Percentiles rank a stretch among this genome's conserved stretches.
phyloP scores from a whole-genome alignment of 441 rosid species.

The Sinapis alba region DNA sequence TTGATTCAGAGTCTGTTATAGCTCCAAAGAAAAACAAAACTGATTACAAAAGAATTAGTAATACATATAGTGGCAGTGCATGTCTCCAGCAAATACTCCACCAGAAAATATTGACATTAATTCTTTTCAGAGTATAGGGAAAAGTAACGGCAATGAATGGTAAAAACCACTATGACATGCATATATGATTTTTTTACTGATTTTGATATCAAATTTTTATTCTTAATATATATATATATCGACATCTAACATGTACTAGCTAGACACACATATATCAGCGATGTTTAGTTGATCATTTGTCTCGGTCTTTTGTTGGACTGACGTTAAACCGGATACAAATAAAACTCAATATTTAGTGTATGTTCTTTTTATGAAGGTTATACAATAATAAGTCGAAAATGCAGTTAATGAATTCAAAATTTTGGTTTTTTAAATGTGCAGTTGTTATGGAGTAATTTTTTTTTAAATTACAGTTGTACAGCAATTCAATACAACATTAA shows the following conservation, averaged over 20 bases:
- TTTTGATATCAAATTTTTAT: too few species aligned
- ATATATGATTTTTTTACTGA: neutral
- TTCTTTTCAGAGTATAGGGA: neutral
- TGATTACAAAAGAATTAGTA: neutral
- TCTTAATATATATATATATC: too few species aligned
- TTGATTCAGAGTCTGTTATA: neutral
- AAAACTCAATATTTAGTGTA: neutral
- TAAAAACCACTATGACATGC: neutral
- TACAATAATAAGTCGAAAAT: neutral
- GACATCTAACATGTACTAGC: too few species aligned
- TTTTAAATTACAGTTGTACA: too few species aligned
- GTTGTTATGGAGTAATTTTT: too few species aligned
- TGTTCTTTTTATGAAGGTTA: neutral
- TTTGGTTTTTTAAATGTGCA: neutral
- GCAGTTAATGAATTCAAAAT: neutral
- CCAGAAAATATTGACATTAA: neutral
- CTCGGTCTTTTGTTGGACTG: too few species aligned
- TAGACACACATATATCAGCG: too few species aligned
- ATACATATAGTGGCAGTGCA: neutral
- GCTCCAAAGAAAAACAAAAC: neutral
- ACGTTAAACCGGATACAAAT: too few species aligned
- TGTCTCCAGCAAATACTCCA: neutral
- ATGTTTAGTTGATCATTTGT: too few species aligned
- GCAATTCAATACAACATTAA: slow-evolving; percentile 12
- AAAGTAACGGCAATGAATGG: neutral